Conservation (phyloP, 2,329 filamentous ascomycete genomes). For the Pseudocercospora pini-densiflorae region DNA sequence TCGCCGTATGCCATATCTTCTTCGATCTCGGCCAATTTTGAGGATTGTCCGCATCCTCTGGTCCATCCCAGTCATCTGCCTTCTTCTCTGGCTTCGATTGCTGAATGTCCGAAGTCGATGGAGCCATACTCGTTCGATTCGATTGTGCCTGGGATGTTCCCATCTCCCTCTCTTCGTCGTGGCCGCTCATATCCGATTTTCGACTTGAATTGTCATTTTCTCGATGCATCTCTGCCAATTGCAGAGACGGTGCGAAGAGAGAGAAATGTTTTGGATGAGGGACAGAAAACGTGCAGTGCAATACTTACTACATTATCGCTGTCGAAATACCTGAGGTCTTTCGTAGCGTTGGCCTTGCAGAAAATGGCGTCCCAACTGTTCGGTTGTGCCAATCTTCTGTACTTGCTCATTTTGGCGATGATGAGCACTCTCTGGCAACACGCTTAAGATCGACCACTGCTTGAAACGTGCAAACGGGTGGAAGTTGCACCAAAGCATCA, state of each 20-base stretch:
- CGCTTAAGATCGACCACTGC: neutral
- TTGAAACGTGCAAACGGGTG: neutral
- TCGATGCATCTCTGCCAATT: no score
- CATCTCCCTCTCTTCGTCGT: neutral
- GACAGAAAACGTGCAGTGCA: no score
- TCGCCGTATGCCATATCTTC: slow-evolving; percentile 47
- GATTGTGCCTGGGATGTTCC: neutral
- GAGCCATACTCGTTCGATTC: neutral
- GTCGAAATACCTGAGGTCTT: no score
- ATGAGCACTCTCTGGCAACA: neutral
- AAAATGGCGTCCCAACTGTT: neutral
- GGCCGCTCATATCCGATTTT: neutral
- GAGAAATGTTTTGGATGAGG: no score
- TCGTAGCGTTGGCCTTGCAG: neutral
- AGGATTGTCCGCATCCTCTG: slow-evolving; percentile 53
- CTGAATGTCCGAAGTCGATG: neutral
- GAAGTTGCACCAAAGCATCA: neutral
- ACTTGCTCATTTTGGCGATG: neutral
- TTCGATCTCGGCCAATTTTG: slow-evolving; percentile 55
- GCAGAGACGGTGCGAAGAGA: no score
- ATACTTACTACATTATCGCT: no score
- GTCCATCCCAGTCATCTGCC: slow-evolving; percentile 29
- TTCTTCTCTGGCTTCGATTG: neutral
- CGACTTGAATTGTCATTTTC: no score
- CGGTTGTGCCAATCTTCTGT: neutral